Base-by-base conservation (phyloP, 495 filamentous ascomycete species). In the Penicillium lagena region DNA sequence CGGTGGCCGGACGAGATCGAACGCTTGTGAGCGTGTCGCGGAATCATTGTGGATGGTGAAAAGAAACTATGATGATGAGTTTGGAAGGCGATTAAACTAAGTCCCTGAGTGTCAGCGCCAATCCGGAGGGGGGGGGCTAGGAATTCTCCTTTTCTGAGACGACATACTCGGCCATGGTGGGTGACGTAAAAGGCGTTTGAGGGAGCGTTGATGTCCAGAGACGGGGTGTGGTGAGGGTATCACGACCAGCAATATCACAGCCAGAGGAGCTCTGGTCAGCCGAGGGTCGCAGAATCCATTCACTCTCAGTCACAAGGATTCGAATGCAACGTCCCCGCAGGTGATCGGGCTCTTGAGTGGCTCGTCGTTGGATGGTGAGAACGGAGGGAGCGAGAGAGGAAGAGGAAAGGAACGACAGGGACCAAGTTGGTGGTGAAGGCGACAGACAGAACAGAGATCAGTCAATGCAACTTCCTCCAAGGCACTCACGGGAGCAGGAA, bases 161-260 rank as follows among this genome's bases (percentile, higher is more conserved):
- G 32, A 64, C 70, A 54, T 66, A 73, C 70, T 73, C 70, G 51
- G 70, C 70, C 70, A 73, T 73, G 58, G 40, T 66, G 56, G 37
- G 55, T 55, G 53, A 59, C 48, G 51, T 58, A 50, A 42, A 55
- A 31, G 50, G 56, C 54, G 54, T 50, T 50, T 40, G 39, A 55
- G 49, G 47, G 40, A 54, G 50, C 52, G 53, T 51, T 35, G 22
- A 4, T 6, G 22, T 22, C 22, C 0, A 6, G 4, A 22, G 22
- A 22, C 22, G 22, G 22, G 6, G 22, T 4, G 22, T 22, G 22
- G 22, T 22, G 22, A 22, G 22, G 4, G 22, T 22, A 22, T 22
- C 22, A 22, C 22, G 22, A 22, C 22, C 22, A 22, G 22, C 37
- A 39, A 31, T 29, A 46, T 58, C 51, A 58, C 39, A 28, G 35